Percentiles rank a stretch among this genome's conserved stretches.
These are phyloP conservation scores for Davidsoniella virescens DNA, from an alignment of 2,329 filamentous ascomycete species.

Conservation along the genomic window DNA sequence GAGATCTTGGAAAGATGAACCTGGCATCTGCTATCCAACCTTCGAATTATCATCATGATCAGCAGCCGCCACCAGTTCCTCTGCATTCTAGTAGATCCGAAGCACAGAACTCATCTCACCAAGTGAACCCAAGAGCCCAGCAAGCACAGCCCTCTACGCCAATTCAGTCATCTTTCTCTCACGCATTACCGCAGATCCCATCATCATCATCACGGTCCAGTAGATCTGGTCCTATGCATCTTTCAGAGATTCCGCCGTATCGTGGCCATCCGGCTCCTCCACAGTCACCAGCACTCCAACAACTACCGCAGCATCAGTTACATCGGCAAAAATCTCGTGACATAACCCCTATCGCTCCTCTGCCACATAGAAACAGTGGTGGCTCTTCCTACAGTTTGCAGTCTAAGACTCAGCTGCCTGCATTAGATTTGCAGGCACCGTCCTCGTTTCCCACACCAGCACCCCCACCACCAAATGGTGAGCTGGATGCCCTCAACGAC, in stretches of 20 bases:
- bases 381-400: slow-evolving; percentile 15
- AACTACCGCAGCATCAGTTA: not conserved
- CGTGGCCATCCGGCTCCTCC: slow-evolving; percentile 23
- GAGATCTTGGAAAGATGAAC: slow-evolving; percentile 42
- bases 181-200: slow-evolving; percentile 13
- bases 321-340: slow-evolving; percentile 15
- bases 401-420: slow-evolving; percentile 21
- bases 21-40: slow-evolving; percentile 24
- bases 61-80: slow-evolving; percentile 8
- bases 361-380: slow-evolving; percentile 6
- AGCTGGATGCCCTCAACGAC: slow-evolving; percentile 73
- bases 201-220: slow-evolving; percentile 24
- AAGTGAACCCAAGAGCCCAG: not conserved
- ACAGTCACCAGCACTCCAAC: slow-evolving; percentile 15
- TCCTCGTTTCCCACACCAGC: slow-evolving; percentile 40
- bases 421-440: slow-evolving; percentile 22
- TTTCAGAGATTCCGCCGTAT: slow-evolving; percentile 41
- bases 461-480: slow-evolving; percentile 42
- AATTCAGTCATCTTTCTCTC: not conserved
- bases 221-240: slow-evolving; percentile 25
- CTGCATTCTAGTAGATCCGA: slow-evolving; percentile 5
- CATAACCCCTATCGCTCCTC: slow-evolving; percentile 14
- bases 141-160: not conserved
- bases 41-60: slow-evolving; percentile 9
- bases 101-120: slow-evolving; percentile 1